Percentiles rank a stretch among this genome's conserved stretches.
phyloP scores from a whole-genome alignment of 768 basidiomycete species.

The Lentinula sp. region DNA sequence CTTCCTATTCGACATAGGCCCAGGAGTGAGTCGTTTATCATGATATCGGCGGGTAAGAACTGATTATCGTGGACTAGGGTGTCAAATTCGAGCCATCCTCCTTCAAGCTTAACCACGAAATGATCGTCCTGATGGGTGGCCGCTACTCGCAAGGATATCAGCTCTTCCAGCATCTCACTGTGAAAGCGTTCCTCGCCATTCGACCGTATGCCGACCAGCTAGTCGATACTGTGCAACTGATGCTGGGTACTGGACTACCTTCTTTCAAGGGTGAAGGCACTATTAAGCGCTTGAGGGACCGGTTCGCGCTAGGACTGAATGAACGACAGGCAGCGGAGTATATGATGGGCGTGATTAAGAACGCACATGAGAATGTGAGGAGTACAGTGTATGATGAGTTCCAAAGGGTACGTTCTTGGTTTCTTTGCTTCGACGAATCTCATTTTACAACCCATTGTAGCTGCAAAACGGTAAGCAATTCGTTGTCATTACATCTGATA shows the following conservation, averaged over 20 bases:
- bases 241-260: slow-evolving; percentile 92
- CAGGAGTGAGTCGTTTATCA: slow-evolving; percentile 42
- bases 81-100: slow-evolving; percentile 98
- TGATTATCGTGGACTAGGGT: slow-evolving; percentile 45
- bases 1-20: slow-evolving; percentile 94
- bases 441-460: neutral
- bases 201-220: slow-evolving; percentile 93
- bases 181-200: slow-evolving; percentile 95
- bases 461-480: neutral
- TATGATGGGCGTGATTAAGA: slow-evolving; percentile 84
- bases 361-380: slow-evolving; percentile 93
- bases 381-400: slow-evolving; percentile 96
- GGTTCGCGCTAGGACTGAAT: slow-evolving; percentile 76
- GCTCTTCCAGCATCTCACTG: slow-evolving; percentile 87
- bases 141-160: slow-evolving; percentile 91
- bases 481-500: neutral
- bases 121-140: slow-evolving; percentile 97
- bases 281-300: slow-evolving; percentile 78
- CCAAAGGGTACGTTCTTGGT: slow-evolving; percentile 51
- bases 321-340: slow-evolving; percentile 92
- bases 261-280: slow-evolving; percentile 97
- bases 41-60: slow-evolving; percentile 7
- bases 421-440: neutral
- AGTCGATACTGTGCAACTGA: slow-evolving; percentile 81
- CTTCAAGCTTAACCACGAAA: slow-evolving; percentile 98